Evolutionary conservation across 768 basidiomycete species (phyloP), one percentile per base, ranked within the genome.

Genomic region (Tricholoma sp.): DNA sequence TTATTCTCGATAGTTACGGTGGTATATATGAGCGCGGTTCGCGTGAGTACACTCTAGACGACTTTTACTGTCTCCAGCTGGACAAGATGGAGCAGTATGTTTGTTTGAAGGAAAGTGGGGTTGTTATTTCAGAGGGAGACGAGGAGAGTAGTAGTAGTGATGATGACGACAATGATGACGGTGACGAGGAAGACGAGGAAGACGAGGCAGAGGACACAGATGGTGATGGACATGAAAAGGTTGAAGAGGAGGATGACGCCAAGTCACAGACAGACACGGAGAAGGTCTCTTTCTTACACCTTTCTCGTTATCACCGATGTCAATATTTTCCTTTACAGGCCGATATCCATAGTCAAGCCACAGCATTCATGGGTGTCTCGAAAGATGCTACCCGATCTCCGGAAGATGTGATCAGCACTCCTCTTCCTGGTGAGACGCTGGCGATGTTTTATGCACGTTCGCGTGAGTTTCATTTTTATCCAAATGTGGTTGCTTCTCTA

Each of bases 41-140:
- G 11, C 81, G 83, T 21, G 94, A 97, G 69, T 94, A 89, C 62
- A 95, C 93, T 0, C 75, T 97, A 5, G 92, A 94, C 65, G 94
- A 96, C 64, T 97, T 95, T 65, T 77, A 93, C 70, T 76, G 82
- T 1, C 71, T 97, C 10, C 81, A 85, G 57, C 76, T 97, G 18
- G 92, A 94, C 64, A 95, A 95, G 69, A 74, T 95, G 71, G 94
- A 95, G 39, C 72, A 79, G 9, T 95, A 82, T 64, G 68, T 76
- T 1, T 93, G 91, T 62, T 74, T 94, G 64, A 90, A 88, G 69
- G 74, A 80, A 49, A 86, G 83, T 54, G 83, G 75, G 5, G 72
- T 88, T 7, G 69, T 81, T 19, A 83, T 91, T 52, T 79, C 81
- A 8, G 81, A 79, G 0, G 84, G 84, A 21, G 86, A 82, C 6